A percentile compares a stretch with the other conserved stretches of the same genome.
phyloP scores from a whole-genome alignment of 148 eudicot species.

The Arctostaphylos glauca region DNA sequence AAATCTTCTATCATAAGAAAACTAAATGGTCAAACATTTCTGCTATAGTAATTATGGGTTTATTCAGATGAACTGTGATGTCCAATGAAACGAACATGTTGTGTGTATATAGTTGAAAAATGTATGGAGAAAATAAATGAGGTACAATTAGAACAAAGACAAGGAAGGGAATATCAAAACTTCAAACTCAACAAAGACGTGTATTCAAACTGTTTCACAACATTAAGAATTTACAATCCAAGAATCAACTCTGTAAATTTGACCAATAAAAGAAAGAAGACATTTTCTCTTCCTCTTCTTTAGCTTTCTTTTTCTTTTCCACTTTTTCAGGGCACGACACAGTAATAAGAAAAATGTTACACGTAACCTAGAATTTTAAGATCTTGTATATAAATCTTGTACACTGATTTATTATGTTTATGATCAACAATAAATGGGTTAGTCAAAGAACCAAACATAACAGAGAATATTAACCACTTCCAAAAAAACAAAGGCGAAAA shows the following conservation, averaged over 20 bases:
- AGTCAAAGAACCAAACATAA: not conserved
- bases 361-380: not conserved
- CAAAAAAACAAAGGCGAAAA: not conserved
- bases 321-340: not conserved
- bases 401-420: constrained; percentile 13
- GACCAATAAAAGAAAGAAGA: not conserved
- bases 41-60: too few relatives aligned
- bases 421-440: constrained; percentile 26
- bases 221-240: not conserved
- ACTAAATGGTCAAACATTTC: too few relatives aligned
- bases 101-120: too few relatives aligned
- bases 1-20: too few relatives aligned
- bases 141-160: not conserved
- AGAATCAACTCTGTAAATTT: not conserved
- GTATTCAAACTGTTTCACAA: not conserved
- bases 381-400: not conserved
- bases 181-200: not conserved
- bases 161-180: not conserved
- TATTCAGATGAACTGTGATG: too few relatives aligned
- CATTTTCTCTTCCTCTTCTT: not conserved
- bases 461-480: too few relatives aligned
- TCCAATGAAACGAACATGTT: too few relatives aligned
- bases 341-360: not conserved
- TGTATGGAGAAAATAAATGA: too few relatives aligned
- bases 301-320: not conserved